Evolutionary conservation across 2,329 filamentous ascomycete genomes (phyloP).

Genomic region (Monascus ruber): DNA sequence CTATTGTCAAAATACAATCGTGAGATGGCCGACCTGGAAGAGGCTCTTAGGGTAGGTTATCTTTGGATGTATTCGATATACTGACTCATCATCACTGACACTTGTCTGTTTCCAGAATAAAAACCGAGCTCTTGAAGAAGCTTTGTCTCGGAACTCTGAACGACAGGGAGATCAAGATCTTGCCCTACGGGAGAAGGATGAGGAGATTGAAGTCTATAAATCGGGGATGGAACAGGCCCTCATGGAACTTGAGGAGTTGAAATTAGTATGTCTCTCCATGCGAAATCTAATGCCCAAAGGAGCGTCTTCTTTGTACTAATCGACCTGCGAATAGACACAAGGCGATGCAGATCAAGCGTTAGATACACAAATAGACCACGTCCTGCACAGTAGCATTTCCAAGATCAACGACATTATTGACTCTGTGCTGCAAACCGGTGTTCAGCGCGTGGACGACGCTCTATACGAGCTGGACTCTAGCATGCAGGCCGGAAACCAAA

Average conservation of each 20-base stretch:
- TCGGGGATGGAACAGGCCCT: slow-evolving; percentile 94
- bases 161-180: slow-evolving; percentile 77
- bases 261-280: slow-evolving; percentile 33
- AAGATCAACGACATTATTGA: slow-evolving; percentile 98
- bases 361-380: slow-evolving; percentile 81
- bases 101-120: slow-evolving; percentile 52
- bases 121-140: slow-evolving; percentile 73
- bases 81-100: neutral
- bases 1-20: slow-evolving; percentile 95
- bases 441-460: slow-evolving; percentile 88
- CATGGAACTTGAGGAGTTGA: slow-evolving; percentile 82
- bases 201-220: slow-evolving; percentile 96
- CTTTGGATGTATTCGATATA: neutral
- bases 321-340: slow-evolving; percentile 40
- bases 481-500: slow-evolving; percentile 98
- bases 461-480: slow-evolving; percentile 94
- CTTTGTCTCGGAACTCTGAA: slow-evolving; percentile 65
- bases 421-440: slow-evolving; percentile 84
- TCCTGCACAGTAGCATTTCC: slow-evolving; percentile 73
- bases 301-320: neutral
- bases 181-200: slow-evolving; percentile 83
- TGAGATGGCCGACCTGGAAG: slow-evolving; percentile 93
- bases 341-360: slow-evolving; percentile 67
- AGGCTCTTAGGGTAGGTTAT: slow-evolving; percentile 53
- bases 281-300: too few species aligned